Conservation (phyloP, 257 asterid species). For the Nicotiana noctiflora region DNA sequence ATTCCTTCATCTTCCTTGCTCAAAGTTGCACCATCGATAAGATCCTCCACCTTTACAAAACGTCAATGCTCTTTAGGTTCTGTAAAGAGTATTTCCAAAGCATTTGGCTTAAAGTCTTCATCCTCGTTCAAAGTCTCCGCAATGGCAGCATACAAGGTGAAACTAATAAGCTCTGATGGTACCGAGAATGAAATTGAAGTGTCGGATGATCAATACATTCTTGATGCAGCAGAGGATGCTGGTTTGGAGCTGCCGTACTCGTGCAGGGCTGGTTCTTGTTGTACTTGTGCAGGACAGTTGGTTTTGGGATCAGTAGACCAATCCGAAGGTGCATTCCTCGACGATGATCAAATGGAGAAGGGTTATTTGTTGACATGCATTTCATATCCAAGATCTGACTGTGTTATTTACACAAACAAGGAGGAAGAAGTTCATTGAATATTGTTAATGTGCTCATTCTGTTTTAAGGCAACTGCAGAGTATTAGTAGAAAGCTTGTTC, state of each 20-base stretch:
- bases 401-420: conserved; percentile 35
- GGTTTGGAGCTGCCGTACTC: conserved; percentile 39
- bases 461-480: background rate
- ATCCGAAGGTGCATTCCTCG: conserved; percentile 37
- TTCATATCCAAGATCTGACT: conserved; percentile 32
- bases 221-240: conserved; percentile 33
- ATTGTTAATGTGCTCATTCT: background rate
- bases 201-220: conserved; percentile 32
- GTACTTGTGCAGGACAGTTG: conserved; percentile 32
- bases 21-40: conserved; percentile 5
- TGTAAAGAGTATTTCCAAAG: too few species aligned
- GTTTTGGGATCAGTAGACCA: conserved; percentile 33
- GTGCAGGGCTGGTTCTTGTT: conserved; percentile 41
- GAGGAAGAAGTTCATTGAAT: conserved; percentile 30
- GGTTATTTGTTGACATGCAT: conserved; percentile 35
- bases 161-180: too few species aligned
- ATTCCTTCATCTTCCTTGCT: conserved; percentile 11
- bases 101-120: too few species aligned
- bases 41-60: background rate
- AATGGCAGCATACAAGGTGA: too few species aligned
- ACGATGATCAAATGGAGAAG: conserved; percentile 27
- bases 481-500: background rate
- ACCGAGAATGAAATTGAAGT: conserved; percentile 26
- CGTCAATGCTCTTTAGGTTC: background rate
- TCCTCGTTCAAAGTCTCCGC: too few species aligned